phyloP scores from a whole-genome alignment of 106 monocot genomes.

The Chionographis japonica region DNA sequence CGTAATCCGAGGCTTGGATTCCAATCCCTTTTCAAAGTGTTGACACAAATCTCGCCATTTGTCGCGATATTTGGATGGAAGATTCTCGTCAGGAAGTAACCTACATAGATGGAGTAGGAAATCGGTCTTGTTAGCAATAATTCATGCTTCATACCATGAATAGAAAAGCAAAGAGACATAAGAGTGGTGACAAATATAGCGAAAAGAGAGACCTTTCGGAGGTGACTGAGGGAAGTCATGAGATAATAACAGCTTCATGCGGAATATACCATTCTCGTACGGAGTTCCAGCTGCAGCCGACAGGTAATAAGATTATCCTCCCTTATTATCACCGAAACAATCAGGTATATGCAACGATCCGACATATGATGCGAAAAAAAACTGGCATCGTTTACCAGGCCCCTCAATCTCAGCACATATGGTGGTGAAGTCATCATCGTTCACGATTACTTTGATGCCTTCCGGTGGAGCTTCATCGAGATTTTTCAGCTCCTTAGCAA shows the following conservation, averaged over 20 bases:
- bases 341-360: neutral
- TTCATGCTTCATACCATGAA: neutral
- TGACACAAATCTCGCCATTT: slow-evolving; percentile 96
- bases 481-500: slow-evolving; percentile 87
- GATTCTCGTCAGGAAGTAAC: slow-evolving; percentile 92
- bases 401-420: slow-evolving; percentile 98
- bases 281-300: slow-evolving; percentile 82
- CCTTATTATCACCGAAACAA: neutral
- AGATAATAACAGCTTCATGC: slow-evolving; percentile 87
- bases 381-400: slow-evolving; percentile 40
- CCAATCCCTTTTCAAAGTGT: slow-evolving; percentile 97
- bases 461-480: slow-evolving; percentile 94
- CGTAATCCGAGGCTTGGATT: slow-evolving; percentile 85
- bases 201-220: slow-evolving; percentile 65
- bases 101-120: slow-evolving; percentile 23
- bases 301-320: neutral
- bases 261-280: slow-evolving; percentile 92
- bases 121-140: neutral
- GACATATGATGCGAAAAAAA: no score
- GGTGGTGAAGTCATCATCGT: slow-evolving; percentile 88
- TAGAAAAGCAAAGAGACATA: neutral
- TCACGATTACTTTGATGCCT: slow-evolving; percentile 85
- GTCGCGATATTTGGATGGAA: slow-evolving; percentile 97
- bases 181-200: no score
- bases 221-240: slow-evolving; percentile 89